Base-by-base conservation (phyloP, 2,329 filamentous ascomycete genomes). In the Nothophoma quercina region DNA sequence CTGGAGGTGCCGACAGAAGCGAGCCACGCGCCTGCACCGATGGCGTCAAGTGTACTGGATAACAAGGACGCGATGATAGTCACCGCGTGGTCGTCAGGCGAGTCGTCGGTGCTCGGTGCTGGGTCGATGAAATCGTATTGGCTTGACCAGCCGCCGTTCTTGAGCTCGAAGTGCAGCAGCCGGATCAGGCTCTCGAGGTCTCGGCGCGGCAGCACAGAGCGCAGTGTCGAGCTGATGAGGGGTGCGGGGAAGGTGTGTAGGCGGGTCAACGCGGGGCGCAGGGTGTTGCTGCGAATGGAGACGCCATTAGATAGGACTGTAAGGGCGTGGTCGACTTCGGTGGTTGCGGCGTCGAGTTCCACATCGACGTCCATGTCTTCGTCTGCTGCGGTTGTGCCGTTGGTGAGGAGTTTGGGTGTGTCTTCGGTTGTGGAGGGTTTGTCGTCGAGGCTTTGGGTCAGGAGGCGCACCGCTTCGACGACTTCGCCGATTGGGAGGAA, bases 11-110 rank as follows among this genome's bases (percentile, higher is more conserved):
- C 60, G 5, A 68, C 60, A 5, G 60, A 51, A 2, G 69, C 62
- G 35, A 93, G 79, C 89, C 89, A 93, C 16, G 89, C 89, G 46
- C 85, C 85, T 8, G 87, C 82, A 2, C 89, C 89, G 13, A 93
- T 83, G 0, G 90, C 86, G 72, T 93, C 90, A 34, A 93, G 80
- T 55, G 89, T 90, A 64, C 86, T 85, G 58, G 86, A 86, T 23
- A 93, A 80, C 4, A 93, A 79, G 59, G 88, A 85, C 13, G 88
- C 85, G 56, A 93, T 88, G 32, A 90, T 83, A 13, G 84, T 80
- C 59, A 93, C 88, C 43, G 87, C 85, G 41, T 85, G 84, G 63
- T 91, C 86, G 16, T 87, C 84, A 0, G 85, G 83, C 3, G 79
- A 77, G 7, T 81, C 79, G n/a, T 77, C 74, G 4, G 51, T 44